Base-by-base conservation (phyloP, 2,329 filamentous ascomycete species). In the Cytospora schulzeri region DNA sequence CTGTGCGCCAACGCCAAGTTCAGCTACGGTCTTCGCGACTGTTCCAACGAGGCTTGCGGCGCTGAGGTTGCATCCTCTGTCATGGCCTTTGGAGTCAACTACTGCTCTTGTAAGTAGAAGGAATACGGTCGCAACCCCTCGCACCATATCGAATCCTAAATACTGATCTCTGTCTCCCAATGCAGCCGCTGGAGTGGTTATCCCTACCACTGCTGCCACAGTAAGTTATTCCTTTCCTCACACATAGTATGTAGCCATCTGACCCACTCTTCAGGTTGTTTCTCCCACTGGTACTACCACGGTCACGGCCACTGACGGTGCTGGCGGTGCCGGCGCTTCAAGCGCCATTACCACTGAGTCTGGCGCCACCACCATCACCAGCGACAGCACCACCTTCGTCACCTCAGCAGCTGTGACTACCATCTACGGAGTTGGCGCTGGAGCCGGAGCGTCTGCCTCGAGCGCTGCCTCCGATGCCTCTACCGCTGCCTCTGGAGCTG, bases 11-110 rank as follows among this genome's bases (percentile, higher is more conserved):
- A 81, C 68, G 50, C 67, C 53, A 70, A 82, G 76, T 85, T 83
- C 73, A 69, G 75, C 64, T 83, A 78, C 68, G 83, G 82, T 60
- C 73, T 85, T 65, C 80, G 78, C 64, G 83, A 85, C 76, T 85
- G 83, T 75, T 78, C 81, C 22, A 68, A 70, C 67, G 73, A 80
- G 73, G 73, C 76, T 53, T 84, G 82, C 76, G 63, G 52, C 31
- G 64, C 69, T 17, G 68, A 73, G 19, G 72, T 77, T 56, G 78
- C 78, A 57, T 69, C 72, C 38, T 67, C 73, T 51, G 77, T 75
- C 63, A 71, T 83, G 50, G 62, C 70, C 31, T 81, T 76, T 67
- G 81, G 74, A 51, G 69, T 78, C 63, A 59, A 69, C 15, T 65
- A 78, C 63, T 84, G 82, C 73, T 64, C 71, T 26, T 66, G 76